Conservation (phyloP, 768 basidiomycete species). For the Termitomyces sp. region DNA sequence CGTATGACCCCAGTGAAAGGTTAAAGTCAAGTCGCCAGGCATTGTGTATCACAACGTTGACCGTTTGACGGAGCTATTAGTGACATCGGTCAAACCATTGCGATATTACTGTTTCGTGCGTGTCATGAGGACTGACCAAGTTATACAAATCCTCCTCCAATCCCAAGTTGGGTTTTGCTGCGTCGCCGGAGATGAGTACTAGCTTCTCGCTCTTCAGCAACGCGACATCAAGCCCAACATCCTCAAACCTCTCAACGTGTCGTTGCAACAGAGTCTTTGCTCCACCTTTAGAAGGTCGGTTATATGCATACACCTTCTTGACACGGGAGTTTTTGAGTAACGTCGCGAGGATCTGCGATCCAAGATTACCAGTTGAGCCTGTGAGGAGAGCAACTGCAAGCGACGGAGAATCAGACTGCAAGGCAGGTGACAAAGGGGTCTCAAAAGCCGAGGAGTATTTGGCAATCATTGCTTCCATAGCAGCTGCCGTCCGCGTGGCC, state of each 20-base stretch:
- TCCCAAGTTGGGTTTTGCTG: conserved; percentile 8
- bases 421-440: not conserved
- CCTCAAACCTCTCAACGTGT: conserved; percentile 14
- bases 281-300: conserved; percentile 7
- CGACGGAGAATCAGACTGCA: not conserved
- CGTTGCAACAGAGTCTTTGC: conserved; percentile 9
- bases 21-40: conserved; percentile 43
- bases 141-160: conserved; percentile 9
- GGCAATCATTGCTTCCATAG: conserved; percentile 33
- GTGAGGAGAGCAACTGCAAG: conserved; percentile 19
- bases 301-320: conserved; percentile 36
- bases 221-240: conserved; percentile 14
- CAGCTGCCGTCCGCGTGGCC: not conserved
- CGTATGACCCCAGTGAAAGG: conserved; percentile 30
- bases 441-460: conserved; percentile 27
- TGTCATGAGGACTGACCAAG: conserved; percentile 1
- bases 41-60: conserved; percentile 30
- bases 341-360: conserved; percentile 20
- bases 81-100: not conserved
- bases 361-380: conserved; percentile 25
- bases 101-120: too few relatives aligned
- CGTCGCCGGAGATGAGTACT: conserved; percentile 16
- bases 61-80: conserved; percentile 20
- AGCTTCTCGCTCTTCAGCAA: conserved; percentile 14
- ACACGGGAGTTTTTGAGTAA: conserved; percentile 30